Evolutionary conservation across 2,329 filamentous ascomycete genomes (phyloP), one percentile per base, ranked within the genome.

Genomic region (Neodidymelliopsis sp.): DNA sequence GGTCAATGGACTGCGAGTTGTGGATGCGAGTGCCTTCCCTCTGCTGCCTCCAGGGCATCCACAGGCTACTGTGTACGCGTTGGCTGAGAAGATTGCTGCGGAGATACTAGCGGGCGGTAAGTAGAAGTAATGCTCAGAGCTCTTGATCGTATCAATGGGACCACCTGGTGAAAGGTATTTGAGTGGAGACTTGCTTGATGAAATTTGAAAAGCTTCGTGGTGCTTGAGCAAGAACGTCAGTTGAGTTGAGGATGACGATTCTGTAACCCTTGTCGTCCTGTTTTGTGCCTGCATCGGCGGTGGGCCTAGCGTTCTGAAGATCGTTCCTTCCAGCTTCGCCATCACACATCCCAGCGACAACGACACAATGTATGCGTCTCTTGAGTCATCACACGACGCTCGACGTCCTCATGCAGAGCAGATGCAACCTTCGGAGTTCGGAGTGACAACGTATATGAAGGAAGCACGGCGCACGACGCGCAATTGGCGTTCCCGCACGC

Each of bases 31-130:
- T 15, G 52, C 56, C 19, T 67, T 73, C 30, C 52, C 69, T 0
- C 53, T 73, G n/a, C 42, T 70, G 23, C 67, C 69, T n/a, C 71
- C 72, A 1, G 71, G 72, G 6, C 70, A 73, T 56, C 66, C 69
- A 8, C 60, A 65, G 57, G 41, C 37, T 28, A 63, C 56, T 6
- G 43, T 69, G 4, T 70, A 53, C 57, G 55, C 36, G 19, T 29
- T 48, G 19, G 65, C 66, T 2, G 67, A 70, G 60, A 71, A 70
- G 56, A 67, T 69, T 50, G 64, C 66, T 10, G 55, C 53, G 9
- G 49, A 60, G 23, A 65, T 65, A n/a, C n/a, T n/a, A n/a, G n/a
- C n/a, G n/a, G n/a, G n/a, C n/a, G n/a, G n/a, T n/a, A n/a, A n/a
- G n/a, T n/a, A n/a, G n/a, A n/a, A n/a, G n/a, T n/a, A n/a, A n/a